Evolutionary conservation across 2,329 filamentous ascomycete species (phyloP), one percentile per base, ranked within the genome.

Genomic region (Calonectria hawksworthii): DNA sequence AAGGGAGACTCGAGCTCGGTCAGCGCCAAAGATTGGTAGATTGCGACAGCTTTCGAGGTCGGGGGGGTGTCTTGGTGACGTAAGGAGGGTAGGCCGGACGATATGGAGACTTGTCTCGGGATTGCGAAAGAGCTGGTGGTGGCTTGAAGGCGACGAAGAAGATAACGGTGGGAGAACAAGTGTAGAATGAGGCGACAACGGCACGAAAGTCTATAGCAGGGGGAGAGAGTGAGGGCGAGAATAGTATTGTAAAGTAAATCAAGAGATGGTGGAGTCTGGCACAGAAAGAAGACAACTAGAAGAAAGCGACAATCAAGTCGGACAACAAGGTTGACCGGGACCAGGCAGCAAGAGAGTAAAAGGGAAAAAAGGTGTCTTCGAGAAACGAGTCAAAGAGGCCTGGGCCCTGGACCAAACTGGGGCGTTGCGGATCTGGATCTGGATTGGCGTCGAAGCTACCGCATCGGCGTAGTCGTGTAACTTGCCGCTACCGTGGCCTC

Each of bases 401-500:
- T 41, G 36, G 51, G n/a, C 50, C 51, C 54, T 16, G 67, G 52
- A 44, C 52, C 38, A 65, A 34, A 44, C 61, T 65, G 61, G 61
- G 52, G 67, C 67, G 38, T 59, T 63, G 51, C 61, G 52, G 67
- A 70, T 70, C 68, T 70, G 59, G 68, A 70, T 70, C 68, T 70
- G 68, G 68, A 65, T 52, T 70, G 68, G 68, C 47, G 68, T 65
- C 68, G 56, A 70, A 51, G 38, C 68, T 52, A 54, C 59, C 56
- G 47, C 68, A 70, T 65, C 68, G 38, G 61, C 61, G 30, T 21
- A 34, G 52, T 26, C 56, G 32, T 63, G 61, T 44, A 63, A 63
- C 56, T 63, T 65, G 30, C 61, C 68, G 68, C 68, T 70, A 70
- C 56, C 68, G 68, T 70, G 68, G 68, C 68, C 68, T 70, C 68